Conservation (phyloP, 805 yeast genomes). For the Cyberlindnera nakhonratchasimensis region DNA sequence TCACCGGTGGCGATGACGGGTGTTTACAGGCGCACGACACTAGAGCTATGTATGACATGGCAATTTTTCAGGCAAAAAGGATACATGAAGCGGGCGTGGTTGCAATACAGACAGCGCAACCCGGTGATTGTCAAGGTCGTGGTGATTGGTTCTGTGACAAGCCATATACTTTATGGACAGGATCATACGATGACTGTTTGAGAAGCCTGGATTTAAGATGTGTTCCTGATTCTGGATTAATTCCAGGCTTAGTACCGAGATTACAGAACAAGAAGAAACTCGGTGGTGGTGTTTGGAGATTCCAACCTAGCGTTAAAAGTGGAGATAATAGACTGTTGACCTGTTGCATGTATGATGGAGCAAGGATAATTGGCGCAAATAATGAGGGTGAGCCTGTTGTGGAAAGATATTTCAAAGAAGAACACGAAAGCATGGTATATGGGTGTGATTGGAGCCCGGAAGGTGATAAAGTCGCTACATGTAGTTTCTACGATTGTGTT, state of each 20-base stretch:
- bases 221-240: constrained; percentile 37
- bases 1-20: constrained; percentile 91
- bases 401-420: constrained; percentile 50
- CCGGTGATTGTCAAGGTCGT: constrained; percentile 32
- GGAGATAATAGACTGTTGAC: constrained; percentile 52
- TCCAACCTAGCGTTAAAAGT: constrained; percentile 55
- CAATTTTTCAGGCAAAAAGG: constrained; percentile 40
- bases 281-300: constrained; percentile 96
- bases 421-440: constrained; percentile 90
- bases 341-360: constrained; percentile 97
- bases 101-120: constrained; percentile 59
- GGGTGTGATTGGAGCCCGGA: constrained; percentile 84
- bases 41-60: constrained; percentile 32
- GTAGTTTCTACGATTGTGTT: constrained; percentile 87
- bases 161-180: constrained; percentile 67
- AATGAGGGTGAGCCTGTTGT: constrained; percentile 28
- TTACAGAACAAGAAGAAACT: constrained; percentile 45
- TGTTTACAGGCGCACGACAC: constrained; percentile 70
- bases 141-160: constrained; percentile 41
- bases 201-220: constrained; percentile 67
- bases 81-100: constrained; percentile 92
- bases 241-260: constrained; percentile 51
- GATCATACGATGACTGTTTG: constrained; percentile 85
- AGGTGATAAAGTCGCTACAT: constrained; percentile 58
- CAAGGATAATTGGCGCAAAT: constrained; percentile 53